phyloP scores from a whole-genome alignment of 2,329 filamentous ascomycete genomes.

The Cladobotryum protrusum region DNA sequence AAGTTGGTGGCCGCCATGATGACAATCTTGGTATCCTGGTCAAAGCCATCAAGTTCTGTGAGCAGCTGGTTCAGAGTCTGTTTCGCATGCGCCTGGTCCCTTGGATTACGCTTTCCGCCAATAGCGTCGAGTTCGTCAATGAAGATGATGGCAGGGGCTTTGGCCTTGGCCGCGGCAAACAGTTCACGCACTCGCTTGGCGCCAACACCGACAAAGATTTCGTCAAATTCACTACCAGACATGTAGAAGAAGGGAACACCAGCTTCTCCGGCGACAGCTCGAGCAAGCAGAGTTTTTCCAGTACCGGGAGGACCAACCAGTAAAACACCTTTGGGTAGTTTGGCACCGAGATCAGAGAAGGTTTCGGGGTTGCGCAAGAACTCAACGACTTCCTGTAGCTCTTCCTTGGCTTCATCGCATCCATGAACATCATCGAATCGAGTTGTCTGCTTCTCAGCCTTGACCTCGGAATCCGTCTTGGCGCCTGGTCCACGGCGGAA shows the following conservation, averaged over 20 bases:
- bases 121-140: constrained; percentile 94
- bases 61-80: constrained; percentile 96
- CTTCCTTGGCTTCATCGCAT: constrained; percentile 96
- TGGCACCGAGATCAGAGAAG: constrained; percentile 90
- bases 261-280: constrained; percentile 92
- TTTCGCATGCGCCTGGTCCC: constrained; percentile 91
- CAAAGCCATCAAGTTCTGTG: constrained; percentile 94
- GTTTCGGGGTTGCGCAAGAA: constrained; percentile 90
- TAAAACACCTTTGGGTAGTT: constrained; percentile 93
- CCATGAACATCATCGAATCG: constrained; percentile 93
- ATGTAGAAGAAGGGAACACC: constrained; percentile 99
- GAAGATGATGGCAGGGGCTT: constrained; percentile 90
- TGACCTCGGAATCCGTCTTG: constrained; percentile 73
- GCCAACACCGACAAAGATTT: constrained; percentile 95
- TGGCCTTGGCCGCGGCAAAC: constrained; percentile 74
- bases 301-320: constrained; percentile 94
- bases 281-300: constrained; percentile 91
- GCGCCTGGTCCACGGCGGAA: constrained; percentile 69
- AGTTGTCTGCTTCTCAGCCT: constrained; percentile 85
- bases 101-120: constrained; percentile 84
- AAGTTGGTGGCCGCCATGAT: constrained; percentile 97
- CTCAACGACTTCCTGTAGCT: constrained; percentile 93
- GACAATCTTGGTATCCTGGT: constrained; percentile 89
- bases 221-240: constrained; percentile 98
- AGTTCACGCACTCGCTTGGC: constrained; percentile 93